Evolutionary conservation across 768 basidiomycete genomes (phyloP).

Genomic region (Mycena amicta): DNA sequence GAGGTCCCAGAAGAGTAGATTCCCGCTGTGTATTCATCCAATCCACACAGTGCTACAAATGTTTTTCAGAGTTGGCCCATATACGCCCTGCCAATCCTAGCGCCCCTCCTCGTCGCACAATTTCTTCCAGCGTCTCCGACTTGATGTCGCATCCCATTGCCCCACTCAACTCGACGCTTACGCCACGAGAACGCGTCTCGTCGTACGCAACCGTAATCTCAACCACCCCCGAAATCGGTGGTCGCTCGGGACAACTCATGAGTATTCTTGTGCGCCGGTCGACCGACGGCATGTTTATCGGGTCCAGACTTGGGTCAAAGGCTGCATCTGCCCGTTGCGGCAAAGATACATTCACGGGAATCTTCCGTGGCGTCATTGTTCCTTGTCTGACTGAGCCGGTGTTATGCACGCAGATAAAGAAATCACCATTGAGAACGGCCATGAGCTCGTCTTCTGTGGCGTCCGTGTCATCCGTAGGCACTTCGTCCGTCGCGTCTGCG

Average conservation of each 20-base stretch:
- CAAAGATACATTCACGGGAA: constrained; percentile 75
- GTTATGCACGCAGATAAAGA: too few relatives aligned
- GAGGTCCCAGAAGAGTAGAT: constrained; percentile 85
- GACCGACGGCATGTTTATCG: constrained; percentile 38
- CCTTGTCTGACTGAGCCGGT: too few relatives aligned
- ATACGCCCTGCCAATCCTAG: constrained; percentile 71
- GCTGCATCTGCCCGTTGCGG: constrained; percentile 45
- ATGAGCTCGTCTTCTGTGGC: constrained; percentile 60
- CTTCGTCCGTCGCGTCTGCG: constrained; percentile 28
- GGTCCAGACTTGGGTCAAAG: constrained; percentile 45
- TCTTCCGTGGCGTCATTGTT: constrained; percentile 53
- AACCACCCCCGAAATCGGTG: constrained; percentile 65
- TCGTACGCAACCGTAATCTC: constrained; percentile 68
- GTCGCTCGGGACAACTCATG: constrained; percentile 67
- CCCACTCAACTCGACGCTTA: constrained; percentile 59
- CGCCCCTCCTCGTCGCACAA: constrained; percentile 70
- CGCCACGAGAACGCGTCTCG: constrained; percentile 53
- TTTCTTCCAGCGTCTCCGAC: constrained; percentile 63
- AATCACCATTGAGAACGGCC: constrained; percentile 63
- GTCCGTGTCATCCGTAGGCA: constrained; percentile 33
- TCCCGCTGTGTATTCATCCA: constrained; percentile 25
- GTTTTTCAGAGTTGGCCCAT: constrained; percentile 47
- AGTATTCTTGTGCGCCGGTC: constrained; percentile 56
- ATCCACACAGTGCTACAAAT: constrained; percentile 9
- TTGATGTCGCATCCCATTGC: constrained; percentile 60